Evolutionary conservation across 2,329 filamentous ascomycete species (phyloP).

Genomic region (Arthrinium phaeospermum): DNA sequence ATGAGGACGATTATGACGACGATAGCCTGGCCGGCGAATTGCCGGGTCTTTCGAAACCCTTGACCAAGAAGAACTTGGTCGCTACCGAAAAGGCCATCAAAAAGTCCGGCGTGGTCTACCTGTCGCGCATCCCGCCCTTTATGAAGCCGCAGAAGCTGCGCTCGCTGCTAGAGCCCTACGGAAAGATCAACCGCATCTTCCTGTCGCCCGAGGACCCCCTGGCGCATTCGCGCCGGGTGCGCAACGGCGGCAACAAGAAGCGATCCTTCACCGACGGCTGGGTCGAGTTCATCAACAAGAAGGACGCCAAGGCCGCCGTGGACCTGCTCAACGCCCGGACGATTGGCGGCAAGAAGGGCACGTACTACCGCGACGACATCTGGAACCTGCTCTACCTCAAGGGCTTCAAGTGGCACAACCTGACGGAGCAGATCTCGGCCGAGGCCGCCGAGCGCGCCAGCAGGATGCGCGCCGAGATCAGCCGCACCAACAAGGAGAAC

Average conservation of each 20-base stretch:
- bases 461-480: conserved; percentile 78
- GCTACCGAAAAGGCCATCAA: conserved; percentile 67
- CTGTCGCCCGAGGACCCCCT: conserved; percentile 76
- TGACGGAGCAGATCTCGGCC: conserved; percentile 78
- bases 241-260: conserved; percentile 82
- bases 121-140: conserved; percentile 84
- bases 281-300: conserved; percentile 81
- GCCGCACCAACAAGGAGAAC: conserved; percentile 77
- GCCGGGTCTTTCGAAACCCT: conserved; percentile 56
- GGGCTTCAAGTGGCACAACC: conserved; percentile 81
- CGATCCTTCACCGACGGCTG: conserved; percentile 83
- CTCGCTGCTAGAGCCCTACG: conserved; percentile 76
- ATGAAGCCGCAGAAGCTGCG: conserved; percentile 85
- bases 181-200: conserved; percentile 68
- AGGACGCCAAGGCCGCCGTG: conserved; percentile 76
- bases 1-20: conserved; percentile 23
- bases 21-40: conserved; percentile 43
- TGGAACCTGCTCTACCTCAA: conserved; percentile 85
- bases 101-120: conserved; percentile 81
- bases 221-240: conserved; percentile 69
- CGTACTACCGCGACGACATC: conserved; percentile 83
- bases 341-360: conserved; percentile 83
- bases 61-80: conserved; percentile 72
- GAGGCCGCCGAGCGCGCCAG: conserved; percentile 82
- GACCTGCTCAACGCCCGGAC: conserved; percentile 78